These are phyloP conservation scores for Ilyonectria robusta DNA, from an alignment of 2,329 filamentous ascomycete species.

Conservation along the genomic window DNA sequence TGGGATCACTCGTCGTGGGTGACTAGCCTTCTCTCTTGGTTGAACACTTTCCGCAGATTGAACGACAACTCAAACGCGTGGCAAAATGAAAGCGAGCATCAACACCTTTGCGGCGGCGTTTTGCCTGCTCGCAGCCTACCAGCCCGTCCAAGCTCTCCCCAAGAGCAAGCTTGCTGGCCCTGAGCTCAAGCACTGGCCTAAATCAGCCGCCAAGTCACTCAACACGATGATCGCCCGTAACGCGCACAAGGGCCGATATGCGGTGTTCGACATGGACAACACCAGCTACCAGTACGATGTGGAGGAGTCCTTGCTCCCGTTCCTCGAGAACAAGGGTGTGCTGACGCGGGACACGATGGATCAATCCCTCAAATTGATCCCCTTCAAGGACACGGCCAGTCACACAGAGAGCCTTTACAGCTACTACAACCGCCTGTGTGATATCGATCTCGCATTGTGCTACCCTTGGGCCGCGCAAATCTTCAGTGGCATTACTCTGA, in stretches of 20 bases:
- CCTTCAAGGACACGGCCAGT: slow-evolving; percentile 57
- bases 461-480: slow-evolving; percentile 61
- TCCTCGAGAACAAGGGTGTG: slow-evolving; percentile 58
- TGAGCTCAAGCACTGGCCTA: slow-evolving; percentile 54
- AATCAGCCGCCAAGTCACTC: slow-evolving; percentile 52
- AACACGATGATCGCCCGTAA: slow-evolving; percentile 56
- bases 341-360: slow-evolving; percentile 59
- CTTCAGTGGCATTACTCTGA: slow-evolving; percentile 59
- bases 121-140: slow-evolving; percentile 36
- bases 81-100: slow-evolving; percentile 35
- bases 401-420: slow-evolving; percentile 60
- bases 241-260: slow-evolving; percentile 55
- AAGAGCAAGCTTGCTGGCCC: slow-evolving; percentile 37
- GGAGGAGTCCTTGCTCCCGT: slow-evolving; percentile 60
- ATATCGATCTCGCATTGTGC: slow-evolving; percentile 57
- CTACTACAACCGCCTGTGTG: slow-evolving; percentile 61
- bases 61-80: not conserved
- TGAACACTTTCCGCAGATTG: not conserved
- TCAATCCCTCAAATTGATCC: slow-evolving; percentile 56
- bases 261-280: slow-evolving; percentile 63
- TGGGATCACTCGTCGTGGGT: not conserved
- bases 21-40: not conserved
- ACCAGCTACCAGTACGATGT: slow-evolving; percentile 59
- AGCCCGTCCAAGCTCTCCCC: slow-evolving; percentile 28
- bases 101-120: slow-evolving; percentile 32